Evolutionary conservation across 169 alveolate species (phyloP), one percentile per base, ranked within the genome.

Genomic region (Miamiensis avidus): DNA sequence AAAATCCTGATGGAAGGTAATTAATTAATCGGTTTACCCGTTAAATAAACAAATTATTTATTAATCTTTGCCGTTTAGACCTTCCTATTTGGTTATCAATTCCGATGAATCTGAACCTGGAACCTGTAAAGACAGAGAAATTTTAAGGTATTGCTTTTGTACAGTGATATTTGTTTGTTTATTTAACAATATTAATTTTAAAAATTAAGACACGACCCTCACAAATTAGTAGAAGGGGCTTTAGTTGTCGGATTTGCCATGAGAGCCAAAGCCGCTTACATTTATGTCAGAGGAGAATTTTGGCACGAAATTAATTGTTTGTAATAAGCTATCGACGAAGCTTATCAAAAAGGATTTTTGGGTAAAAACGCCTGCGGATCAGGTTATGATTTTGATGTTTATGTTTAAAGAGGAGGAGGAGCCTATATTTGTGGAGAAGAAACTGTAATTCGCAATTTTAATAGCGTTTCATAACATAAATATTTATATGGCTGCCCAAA

Each of bases 361-460:
- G 97, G 97, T 20, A 92, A 92, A 86, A 91, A 94, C 83, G 97
- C 97, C 1, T 94, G 97, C 83, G 96, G 96, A 49, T 65, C 91
- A 77, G 97, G 97, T 32, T 89, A 89, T 85, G 96, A 92, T 83
- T 94, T 90, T 78, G 97, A 94, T 86, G 95, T 94, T 32, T 92
- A 94, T 78, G 91, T 90, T 30, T 92, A 88, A 34, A 64, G 89
- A 72, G 97, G 97, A 69, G 97, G 96, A 27, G 97, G 97, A 33
- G 97, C 97, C 26, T 94, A 94, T 77, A 94, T 94, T 83, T 94
- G 97, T 49, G 97, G 97, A 69, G 97, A 94, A 85, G 97, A 94
- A 86, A 90, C 96, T 74, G 94, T 86, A 77, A 77, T 1, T 33
- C 28, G 16, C 1, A 29, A 29, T 0, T 29, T 31, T 29, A 0